A percentile compares a stretch with the other conserved stretches of the same genome.
Evolutionary conservation across 2,329 filamentous ascomycete species (phyloP).

Genomic region (Camptophora hylomeconis): DNA sequence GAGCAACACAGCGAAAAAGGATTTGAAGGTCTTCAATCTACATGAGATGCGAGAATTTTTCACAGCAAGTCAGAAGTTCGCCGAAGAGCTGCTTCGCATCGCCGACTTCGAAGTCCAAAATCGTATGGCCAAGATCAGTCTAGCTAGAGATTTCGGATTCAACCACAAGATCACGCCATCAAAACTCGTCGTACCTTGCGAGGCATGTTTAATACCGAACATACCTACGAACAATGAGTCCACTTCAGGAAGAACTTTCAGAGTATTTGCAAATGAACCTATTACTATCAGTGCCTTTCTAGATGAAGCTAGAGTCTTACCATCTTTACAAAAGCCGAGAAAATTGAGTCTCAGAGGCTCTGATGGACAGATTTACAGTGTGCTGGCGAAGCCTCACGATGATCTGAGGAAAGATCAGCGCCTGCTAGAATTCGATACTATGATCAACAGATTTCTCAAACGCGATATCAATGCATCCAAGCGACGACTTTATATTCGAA

Average conservation of each 20-base stretch:
- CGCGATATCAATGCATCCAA: slow-evolving; percentile 82
- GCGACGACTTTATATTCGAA: slow-evolving; percentile 86
- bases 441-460: slow-evolving; percentile 93
- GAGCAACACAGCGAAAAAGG: slow-evolving; percentile 29
- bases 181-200: slow-evolving; percentile 75
- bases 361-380: slow-evolving; percentile 75
- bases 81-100: slow-evolving; percentile 65
- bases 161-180: slow-evolving; percentile 72
- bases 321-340: slow-evolving; percentile 81
- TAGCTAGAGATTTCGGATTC: slow-evolving; percentile 68
- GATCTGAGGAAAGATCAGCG: slow-evolving; percentile 95
- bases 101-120: slow-evolving; percentile 68
- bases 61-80: slow-evolving; percentile 66
- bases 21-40: slow-evolving; percentile 25
- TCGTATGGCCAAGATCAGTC: slow-evolving; percentile 58
- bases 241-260: slow-evolving; percentile 55
- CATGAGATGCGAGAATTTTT: slow-evolving; percentile 59
- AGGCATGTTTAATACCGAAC: slow-evolving; percentile 68
- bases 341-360: slow-evolving; percentile 80
- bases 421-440: slow-evolving; percentile 96
- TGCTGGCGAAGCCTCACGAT: slow-evolving; percentile 95
- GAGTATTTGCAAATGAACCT: slow-evolving; percentile 74
- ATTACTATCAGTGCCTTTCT: slow-evolving; percentile 68
- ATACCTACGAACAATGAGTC: slow-evolving; percentile 61
- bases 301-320: slow-evolving; percentile 80